Percentiles rank a stretch among this genome's conserved stretches.
phyloP scores from a whole-genome alignment of 768 basidiomycete genomes.

The Sporobolomyces pararoseus region DNA sequence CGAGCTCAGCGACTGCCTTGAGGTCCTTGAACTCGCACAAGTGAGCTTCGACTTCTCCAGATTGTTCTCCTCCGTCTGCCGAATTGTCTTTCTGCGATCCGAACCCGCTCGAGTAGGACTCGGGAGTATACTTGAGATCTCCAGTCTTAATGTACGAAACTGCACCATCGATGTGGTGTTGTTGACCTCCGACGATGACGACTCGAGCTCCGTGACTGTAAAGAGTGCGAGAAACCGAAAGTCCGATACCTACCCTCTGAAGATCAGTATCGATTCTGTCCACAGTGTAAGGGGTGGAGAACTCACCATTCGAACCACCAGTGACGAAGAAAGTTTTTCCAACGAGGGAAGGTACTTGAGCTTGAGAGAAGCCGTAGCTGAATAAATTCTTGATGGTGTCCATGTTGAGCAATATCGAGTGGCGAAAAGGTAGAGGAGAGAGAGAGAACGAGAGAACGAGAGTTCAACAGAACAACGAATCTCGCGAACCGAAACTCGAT shows the following conservation, averaged over 20 bases:
- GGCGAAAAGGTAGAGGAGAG: neutral
- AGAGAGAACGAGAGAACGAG: neutral
- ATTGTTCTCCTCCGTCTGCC: slow-evolving; percentile 10
- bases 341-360: slow-evolving; percentile 8
- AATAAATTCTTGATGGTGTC: neutral
- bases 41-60: slow-evolving; percentile 13
- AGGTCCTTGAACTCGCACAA: slow-evolving; percentile 32
- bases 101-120: slow-evolving; percentile 30
- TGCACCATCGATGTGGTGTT: slow-evolving; percentile 6
- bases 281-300: neutral
- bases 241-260: slow-evolving; percentile 26
- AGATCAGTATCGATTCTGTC: neutral
- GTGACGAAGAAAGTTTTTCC: slow-evolving; percentile 26
- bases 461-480: neutral
- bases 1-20: slow-evolving; percentile 15
- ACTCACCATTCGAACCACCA: slow-evolving; percentile 16
- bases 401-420: neutral
- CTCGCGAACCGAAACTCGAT: no score
- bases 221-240: slow-evolving; percentile 17
- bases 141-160: slow-evolving; percentile 31
- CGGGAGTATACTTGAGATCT: slow-evolving; percentile 9
- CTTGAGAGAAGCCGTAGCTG: slow-evolving; percentile 9
- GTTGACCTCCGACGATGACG: slow-evolving; percentile 6
- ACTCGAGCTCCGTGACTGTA: slow-evolving; percentile 34
- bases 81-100: slow-evolving; percentile 1